phyloP scores from a whole-genome alignment of 2,329 filamentous ascomycete genomes.

The Aspergillus bombycis region DNA sequence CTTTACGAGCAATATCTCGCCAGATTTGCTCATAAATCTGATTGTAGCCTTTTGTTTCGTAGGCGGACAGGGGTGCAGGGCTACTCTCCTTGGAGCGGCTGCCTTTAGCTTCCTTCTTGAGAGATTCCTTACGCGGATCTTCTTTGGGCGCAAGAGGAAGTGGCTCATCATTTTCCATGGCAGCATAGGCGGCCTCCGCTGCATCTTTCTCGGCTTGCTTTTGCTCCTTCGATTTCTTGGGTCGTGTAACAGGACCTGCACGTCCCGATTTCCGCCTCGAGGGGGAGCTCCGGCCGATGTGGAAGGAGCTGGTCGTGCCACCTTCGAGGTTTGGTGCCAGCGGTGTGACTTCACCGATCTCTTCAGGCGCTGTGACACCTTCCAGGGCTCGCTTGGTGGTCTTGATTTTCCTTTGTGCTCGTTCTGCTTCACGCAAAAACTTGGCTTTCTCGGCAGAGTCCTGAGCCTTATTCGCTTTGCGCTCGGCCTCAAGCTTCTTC shows the following conservation, averaged over 20 bases:
- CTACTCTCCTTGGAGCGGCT: conserved; percentile 47
- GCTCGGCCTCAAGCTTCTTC: conserved; percentile 78
- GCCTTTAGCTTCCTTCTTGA: conserved; percentile 48
- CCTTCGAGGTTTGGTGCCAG: conserved; percentile 82
- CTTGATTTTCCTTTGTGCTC: conserved; percentile 88
- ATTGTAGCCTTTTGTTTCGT: conserved; percentile 89
- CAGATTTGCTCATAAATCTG: conserved; percentile 98
- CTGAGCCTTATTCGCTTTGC: conserved; percentile 74
- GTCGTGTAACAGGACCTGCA: conserved; percentile 58
- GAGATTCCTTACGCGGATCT: conserved; percentile 49
- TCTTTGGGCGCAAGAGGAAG: conserved; percentile 61
- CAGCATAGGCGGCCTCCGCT: conserved; percentile 85
- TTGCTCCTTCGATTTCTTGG: conserved; percentile 83
- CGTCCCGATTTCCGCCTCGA: conserved; percentile 59
- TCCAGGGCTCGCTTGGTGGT: conserved; percentile 86
- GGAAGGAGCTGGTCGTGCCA: conserved; percentile 83
- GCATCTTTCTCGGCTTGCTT: conserved; percentile 72
- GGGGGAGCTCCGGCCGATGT: conserved; percentile 61
- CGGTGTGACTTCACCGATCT: conserved; percentile 71
- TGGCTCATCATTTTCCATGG: conserved; percentile 53
- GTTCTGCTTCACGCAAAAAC: conserved; percentile 81
- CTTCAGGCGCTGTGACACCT: conserved; percentile 74
- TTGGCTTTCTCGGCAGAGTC: conserved; percentile 82
- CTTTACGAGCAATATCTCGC: conserved; percentile 90
- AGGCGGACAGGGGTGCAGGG: conserved; percentile 62